Conservation (phyloP, 2,329 filamentous ascomycete genomes). For the Cladophialophora carrionii region DNA sequence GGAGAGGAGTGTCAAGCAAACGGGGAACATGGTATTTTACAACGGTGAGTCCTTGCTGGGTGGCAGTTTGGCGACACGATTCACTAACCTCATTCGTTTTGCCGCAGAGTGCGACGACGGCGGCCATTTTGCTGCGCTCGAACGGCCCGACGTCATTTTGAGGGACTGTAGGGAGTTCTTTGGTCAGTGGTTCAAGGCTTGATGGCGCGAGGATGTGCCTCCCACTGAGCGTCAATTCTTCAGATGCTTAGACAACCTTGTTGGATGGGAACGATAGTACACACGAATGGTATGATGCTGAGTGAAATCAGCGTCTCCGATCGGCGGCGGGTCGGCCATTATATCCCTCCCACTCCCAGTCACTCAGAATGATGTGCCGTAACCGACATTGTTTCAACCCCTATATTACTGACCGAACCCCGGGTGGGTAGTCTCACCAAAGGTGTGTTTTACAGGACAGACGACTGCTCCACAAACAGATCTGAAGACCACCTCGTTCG, state of each 20-base stretch:
- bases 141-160: conserved; percentile 36
- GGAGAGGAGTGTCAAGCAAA: conserved; percentile 45
- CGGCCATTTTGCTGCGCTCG: conserved; percentile 47
- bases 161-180: conserved; percentile 31
- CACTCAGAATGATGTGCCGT: too few relatives aligned
- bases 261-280: neutral
- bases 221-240: neutral
- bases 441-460: too few relatives aligned
- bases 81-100: neutral
- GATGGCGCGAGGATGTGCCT: neutral
- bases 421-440: too few relatives aligned
- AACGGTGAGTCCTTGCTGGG: conserved; percentile 15
- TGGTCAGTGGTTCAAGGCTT: conserved; percentile 15
- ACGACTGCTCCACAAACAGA: too few relatives aligned
- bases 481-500: too few relatives aligned
- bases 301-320: neutral
- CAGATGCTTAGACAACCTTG: neutral
- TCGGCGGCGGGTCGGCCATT: neutral
- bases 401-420: too few relatives aligned
- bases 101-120: conserved; percentile 39
- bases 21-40: conserved; percentile 47
- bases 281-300: neutral
- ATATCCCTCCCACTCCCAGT: neutral
- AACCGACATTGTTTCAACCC: too few relatives aligned
- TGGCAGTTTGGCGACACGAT: neutral